A percentile compares a stretch with the other conserved stretches of the same genome.
These are phyloP conservation scores for Fraxinus albicans DNA, from an alignment of 305 asterid genomes.

Conservation along the genomic window DNA sequence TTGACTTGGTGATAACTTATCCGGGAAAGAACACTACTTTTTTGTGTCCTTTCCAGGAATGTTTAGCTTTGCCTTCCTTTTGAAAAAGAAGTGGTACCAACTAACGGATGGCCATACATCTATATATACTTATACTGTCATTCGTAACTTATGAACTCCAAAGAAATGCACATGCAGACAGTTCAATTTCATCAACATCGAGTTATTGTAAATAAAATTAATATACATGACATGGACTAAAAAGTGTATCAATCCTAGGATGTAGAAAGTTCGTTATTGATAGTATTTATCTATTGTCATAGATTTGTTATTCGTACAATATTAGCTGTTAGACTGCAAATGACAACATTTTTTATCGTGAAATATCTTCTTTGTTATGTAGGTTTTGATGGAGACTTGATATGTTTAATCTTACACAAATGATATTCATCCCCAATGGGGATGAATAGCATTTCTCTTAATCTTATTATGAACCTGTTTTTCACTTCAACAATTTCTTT, in stretches of 20 bases:
- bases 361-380: not conserved
- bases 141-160: not conserved
- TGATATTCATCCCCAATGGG: too few relatives aligned
- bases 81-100: not conserved
- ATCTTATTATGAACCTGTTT: constrained; percentile 12
- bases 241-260: not conserved
- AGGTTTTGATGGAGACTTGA: not conserved
- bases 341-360: not conserved
- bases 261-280: not conserved
- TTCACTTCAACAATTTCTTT: not conserved
- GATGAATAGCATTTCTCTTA: too few relatives aligned
- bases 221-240: not conserved
- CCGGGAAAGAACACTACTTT: not conserved
- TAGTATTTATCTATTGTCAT: not conserved
- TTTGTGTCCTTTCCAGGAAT: not conserved
- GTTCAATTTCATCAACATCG: not conserved
- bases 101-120: not conserved
- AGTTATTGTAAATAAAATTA: not conserved
- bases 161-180: not conserved
- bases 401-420: not conserved
- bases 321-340: not conserved
- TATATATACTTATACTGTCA: not conserved
- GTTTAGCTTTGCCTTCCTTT: not conserved
- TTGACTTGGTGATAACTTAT: not conserved
- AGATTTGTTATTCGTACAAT: not conserved